These are phyloP conservation scores for Ceratobasidium sp. DNA, from an alignment of 1,284 basidiomycete genomes.

Conservation along the genomic window DNA sequence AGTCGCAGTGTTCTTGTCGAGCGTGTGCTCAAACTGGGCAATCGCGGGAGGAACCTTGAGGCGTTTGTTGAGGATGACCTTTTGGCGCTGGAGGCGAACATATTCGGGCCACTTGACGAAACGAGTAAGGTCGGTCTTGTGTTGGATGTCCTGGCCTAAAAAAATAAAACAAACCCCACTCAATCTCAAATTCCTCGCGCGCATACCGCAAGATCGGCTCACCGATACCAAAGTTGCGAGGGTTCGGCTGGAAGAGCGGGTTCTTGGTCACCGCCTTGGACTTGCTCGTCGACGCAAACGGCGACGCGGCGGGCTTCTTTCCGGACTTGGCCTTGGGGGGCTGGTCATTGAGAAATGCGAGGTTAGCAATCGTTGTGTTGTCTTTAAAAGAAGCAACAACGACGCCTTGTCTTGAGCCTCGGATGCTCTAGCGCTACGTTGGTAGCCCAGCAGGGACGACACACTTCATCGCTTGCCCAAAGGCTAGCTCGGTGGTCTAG, in stretches of 20 bases:
- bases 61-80: conserved; percentile 98
- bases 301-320: conserved; percentile 83
- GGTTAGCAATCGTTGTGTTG: conserved; percentile 31
- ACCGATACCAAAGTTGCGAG: conserved; percentile 98
- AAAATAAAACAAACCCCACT: conserved; percentile 13
- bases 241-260: conserved; percentile 92
- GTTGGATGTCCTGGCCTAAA: conserved; percentile 93
- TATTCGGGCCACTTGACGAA: conserved; percentile 99
- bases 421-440: conserved; percentile 42
- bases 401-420: conserved; percentile 40
- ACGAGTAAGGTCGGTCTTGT: conserved; percentile 90
- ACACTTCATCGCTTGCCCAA: conserved; percentile 29
- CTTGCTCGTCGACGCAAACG: conserved; percentile 77
- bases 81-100: conserved; percentile 97
- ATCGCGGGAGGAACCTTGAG: conserved; percentile 99
- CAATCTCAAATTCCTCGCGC: conserved; percentile 1
- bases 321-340: conserved; percentile 74
- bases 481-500: conserved; percentile 29
- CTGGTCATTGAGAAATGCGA: conserved; percentile 78
- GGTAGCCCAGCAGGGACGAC: conserved; percentile 40
- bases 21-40: conserved; percentile 96
- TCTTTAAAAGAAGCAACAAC: conserved; percentile 24
- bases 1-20: conserved; percentile 99
- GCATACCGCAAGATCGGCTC: conserved; percentile 53
- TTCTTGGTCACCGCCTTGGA: conserved; percentile 86